A percentile compares a stretch with the other conserved stretches of the same genome.
Conservation (phyloP, 164 flowering plant genomes). For the Magnolia kwangsiensis region DNA sequence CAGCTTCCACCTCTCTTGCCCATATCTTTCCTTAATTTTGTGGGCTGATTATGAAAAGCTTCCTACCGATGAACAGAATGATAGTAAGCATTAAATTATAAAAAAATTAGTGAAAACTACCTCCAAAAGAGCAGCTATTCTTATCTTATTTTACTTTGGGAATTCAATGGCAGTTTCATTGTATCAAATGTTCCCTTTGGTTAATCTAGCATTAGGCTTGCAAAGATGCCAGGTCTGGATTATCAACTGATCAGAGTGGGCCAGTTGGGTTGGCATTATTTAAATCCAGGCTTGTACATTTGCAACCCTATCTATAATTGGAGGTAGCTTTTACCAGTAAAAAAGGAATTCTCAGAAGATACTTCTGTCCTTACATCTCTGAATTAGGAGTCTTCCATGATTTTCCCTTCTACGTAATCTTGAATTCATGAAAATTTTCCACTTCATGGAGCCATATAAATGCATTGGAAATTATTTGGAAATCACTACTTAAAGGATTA, state of each 20-base stretch:
- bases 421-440: background rate
- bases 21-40: background rate
- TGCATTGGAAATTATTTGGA: background rate
- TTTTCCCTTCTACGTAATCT: background rate
- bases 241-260: too few species aligned
- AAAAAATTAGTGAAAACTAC: background rate
- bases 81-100: background rate
- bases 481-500: too few species aligned
- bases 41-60: background rate
- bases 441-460: background rate
- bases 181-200: background rate
- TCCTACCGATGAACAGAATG: background rate
- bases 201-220: too few species aligned
- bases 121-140: background rate
- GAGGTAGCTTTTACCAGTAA: background rate
- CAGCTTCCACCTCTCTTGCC: constrained; percentile 17
- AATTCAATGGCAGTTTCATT: background rate
- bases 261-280: too few species aligned
- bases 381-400: background rate
- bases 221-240: background rate
- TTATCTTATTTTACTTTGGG: background rate
- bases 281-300: background rate
- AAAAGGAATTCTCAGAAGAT: background rate
- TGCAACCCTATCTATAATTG: background rate
- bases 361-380: background rate